Conservation (phyloP, 176 grass and related monocot species). For the Eleusine indica region DNA sequence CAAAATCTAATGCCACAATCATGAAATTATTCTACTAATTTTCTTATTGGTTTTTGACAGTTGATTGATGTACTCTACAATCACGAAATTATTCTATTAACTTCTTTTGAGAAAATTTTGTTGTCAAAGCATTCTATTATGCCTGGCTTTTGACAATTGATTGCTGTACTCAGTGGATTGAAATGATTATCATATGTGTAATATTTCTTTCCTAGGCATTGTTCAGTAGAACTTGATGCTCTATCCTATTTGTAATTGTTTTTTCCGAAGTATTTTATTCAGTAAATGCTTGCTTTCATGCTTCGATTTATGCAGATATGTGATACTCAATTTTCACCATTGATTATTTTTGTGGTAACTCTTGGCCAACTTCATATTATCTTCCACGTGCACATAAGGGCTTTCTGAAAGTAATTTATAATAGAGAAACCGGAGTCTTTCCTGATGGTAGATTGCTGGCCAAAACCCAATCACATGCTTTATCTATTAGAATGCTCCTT, state of each 20-base stretch:
- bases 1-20: neutral
- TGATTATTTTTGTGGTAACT: neutral
- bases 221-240: neutral
- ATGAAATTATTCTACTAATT: neutral
- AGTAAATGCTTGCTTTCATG: neutral
- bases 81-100: too few relatives aligned
- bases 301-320: neutral
- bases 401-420: neutral
- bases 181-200: neutral
- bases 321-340: neutral
- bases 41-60: too few relatives aligned
- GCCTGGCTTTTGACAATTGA: neutral
- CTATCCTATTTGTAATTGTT: too few relatives aligned
- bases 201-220: neutral
- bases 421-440: neutral
- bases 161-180: neutral
- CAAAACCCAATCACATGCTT: neutral
- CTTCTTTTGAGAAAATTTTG: neutral
- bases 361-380: neutral
- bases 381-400: neutral
- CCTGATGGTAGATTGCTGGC: neutral
- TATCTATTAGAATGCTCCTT: neutral
- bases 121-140: neutral
- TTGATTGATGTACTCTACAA: too few relatives aligned
- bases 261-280: too few relatives aligned